Conservation (phyloP, 176 grass and related monocot genomes). For the Triticum monococcum region DNA sequence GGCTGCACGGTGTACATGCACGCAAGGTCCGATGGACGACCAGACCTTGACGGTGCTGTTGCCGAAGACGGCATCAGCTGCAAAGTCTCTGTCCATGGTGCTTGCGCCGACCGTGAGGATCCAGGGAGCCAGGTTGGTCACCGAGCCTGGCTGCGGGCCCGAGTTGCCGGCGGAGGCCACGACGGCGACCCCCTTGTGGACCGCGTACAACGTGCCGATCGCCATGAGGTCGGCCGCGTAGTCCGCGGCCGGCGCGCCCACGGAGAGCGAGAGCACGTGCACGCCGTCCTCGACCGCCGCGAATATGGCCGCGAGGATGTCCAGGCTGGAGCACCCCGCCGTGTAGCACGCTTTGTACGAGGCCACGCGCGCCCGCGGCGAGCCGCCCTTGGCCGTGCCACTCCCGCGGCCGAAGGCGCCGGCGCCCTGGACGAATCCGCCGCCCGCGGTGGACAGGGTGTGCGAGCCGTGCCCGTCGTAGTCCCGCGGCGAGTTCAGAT, state of each 20-base stretch:
- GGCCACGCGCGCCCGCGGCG: slow-evolving; percentile 59
- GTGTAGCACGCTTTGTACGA: slow-evolving; percentile 69
- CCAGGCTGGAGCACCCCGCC: slow-evolving; percentile 41
- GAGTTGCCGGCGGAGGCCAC: slow-evolving; percentile 67
- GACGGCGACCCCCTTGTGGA: slow-evolving; percentile 51
- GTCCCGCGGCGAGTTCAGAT: slow-evolving; percentile 61
- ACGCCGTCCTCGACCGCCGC: slow-evolving; percentile 54
- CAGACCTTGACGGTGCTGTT: slow-evolving; percentile 37
- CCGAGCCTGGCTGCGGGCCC: slow-evolving; percentile 42
- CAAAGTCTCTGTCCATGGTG: slow-evolving; percentile 75
- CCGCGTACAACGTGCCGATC: slow-evolving; percentile 59
- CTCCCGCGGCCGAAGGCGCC: slow-evolving; percentile 42
- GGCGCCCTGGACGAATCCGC: slow-evolving; percentile 32
- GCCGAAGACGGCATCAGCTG: slow-evolving; percentile 22
- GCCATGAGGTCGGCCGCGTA: slow-evolving; percentile 40
- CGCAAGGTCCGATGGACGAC: background rate
- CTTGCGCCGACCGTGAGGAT: slow-evolving; percentile 73
- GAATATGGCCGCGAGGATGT: slow-evolving; percentile 53
- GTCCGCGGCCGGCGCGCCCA: slow-evolving; percentile 25
- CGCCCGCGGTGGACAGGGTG: slow-evolving; percentile 72
- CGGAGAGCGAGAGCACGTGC: slow-evolving; percentile 64
- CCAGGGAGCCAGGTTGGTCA: slow-evolving; percentile 57
- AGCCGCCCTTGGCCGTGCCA: slow-evolving; percentile 64
- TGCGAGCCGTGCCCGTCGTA: slow-evolving; percentile 55
- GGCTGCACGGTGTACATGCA: no score